Base-by-base conservation (phyloP, 177 flowering plant species). In the Vitis hybrid region DNA sequence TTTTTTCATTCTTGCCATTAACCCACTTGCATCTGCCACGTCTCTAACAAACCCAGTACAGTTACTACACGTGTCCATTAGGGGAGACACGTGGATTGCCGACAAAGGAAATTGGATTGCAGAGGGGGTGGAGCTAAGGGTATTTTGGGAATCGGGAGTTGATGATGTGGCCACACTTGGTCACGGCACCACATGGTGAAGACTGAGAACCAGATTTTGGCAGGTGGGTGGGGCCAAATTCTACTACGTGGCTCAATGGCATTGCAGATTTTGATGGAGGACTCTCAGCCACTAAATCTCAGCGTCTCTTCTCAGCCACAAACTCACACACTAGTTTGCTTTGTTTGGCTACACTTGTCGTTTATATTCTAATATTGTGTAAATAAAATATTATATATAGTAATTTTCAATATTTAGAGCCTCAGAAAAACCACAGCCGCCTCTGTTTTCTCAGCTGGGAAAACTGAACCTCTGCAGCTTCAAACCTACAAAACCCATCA, bases 191-290 rank as follows among this genome's bases (percentile, higher is more conserved):
- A 41, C 46, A 41, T 41, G 46, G 46, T 41, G 46, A 3, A 41
- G 46, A 41, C 9, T 41, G 0, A 27, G 30, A 66, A 30, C 32
- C 21, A 54, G 64, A 68, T 35, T 66, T 68, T 17, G 14, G 24
- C 13, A 4, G 3, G 35, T 49, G 59, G 56, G 66, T 62, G 64
- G 64, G 71, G 11, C 63, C 74, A 15, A 7, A 60, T 46, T n/a
- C 13, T 17, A 62, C 51, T 73, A 76, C 69, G 69, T 73, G 76
- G 68, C n/a, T 67, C 73, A 76, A 78, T 71, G 57, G 55, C 9
- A 41, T 17, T 48, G 14, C 21, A 69, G 79, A 55, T 73, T 78
- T 74, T 63, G 79, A 78, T 81, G 84, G 76, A 71, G 75, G 49
- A 18, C 55, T 76, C 63, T 74, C 58, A 58, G 54, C 80, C 82